Evolutionary conservation across 164 flowering plant genomes (phyloP).

Genomic region (Hamamelis virginiana): DNA sequence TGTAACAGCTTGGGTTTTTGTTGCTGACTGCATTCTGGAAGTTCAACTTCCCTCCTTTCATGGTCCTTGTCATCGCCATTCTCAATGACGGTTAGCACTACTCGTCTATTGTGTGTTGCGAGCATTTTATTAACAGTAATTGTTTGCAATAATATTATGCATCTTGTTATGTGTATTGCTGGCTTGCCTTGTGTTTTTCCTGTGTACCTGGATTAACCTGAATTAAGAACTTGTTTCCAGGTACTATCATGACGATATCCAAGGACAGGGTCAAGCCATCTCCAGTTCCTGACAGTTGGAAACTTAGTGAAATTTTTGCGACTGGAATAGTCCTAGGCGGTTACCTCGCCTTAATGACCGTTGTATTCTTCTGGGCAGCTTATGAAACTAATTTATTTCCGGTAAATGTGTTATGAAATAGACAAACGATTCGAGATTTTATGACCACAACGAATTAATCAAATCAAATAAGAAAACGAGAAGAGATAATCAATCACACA

Average conservation of each 20-base stretch:
- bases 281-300: conserved; percentile 41
- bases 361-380: conserved; percentile 45
- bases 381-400: conserved; percentile 42
- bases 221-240: conserved; percentile 9
- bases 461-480: too few relatives aligned
- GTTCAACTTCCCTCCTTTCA: conserved; percentile 47
- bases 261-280: conserved; percentile 44
- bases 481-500: too few relatives aligned
- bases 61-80: conserved; percentile 48
- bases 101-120: background rate
- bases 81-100: conserved; percentile 42
- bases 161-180: too few relatives aligned
- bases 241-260: conserved; percentile 43
- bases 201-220: too few relatives aligned
- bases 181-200: too few relatives aligned
- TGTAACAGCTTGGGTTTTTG: conserved; percentile 41
- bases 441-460: too few relatives aligned
- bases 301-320: conserved; percentile 47
- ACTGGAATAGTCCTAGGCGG: conserved; percentile 47
- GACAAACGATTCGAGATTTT: too few relatives aligned
- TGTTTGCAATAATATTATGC: too few relatives aligned
- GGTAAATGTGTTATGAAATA: too few relatives aligned
- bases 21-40: conserved; percentile 32
- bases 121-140: too few relatives aligned
- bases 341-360: conserved; percentile 46